These are phyloP conservation scores for Thalassiosira oceanica DNA, from an alignment of 352 stramenopile species.

Conservation along the genomic window DNA sequence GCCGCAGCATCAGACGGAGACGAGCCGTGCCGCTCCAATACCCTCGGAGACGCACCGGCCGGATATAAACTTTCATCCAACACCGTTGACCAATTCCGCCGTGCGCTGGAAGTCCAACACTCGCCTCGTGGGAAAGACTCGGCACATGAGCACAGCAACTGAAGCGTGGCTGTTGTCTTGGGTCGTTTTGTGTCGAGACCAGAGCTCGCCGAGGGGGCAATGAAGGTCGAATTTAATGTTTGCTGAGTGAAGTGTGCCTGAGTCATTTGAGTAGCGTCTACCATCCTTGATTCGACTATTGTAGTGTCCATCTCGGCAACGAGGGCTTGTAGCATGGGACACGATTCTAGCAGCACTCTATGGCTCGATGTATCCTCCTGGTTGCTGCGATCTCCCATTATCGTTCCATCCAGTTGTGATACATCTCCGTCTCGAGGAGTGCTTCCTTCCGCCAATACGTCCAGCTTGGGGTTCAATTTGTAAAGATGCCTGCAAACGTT, in stretches of 20 bases:
- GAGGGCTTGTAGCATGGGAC: constrained; percentile 44
- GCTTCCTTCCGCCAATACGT: constrained; percentile 3
- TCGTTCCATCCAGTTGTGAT: too few relatives aligned
- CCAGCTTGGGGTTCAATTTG: constrained; percentile 48
- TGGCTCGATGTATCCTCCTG: constrained; percentile 18
- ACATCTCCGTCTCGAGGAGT: too few relatives aligned
- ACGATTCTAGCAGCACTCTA: constrained; percentile 31
- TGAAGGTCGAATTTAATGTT: background rate
- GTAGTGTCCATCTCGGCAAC: constrained; percentile 8
- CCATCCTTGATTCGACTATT: background rate
- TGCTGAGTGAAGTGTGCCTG: constrained; percentile 1
- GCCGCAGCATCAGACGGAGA: constrained; percentile 50
- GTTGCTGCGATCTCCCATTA: too few relatives aligned
- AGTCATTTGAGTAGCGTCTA: too few relatives aligned
- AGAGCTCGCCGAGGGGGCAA: constrained; percentile 1
- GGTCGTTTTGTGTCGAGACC: constrained; percentile 12
- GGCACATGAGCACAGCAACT: constrained; percentile 56
- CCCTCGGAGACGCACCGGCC: constrained; percentile 11
- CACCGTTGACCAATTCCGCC: constrained; percentile 43
- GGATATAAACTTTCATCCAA: constrained; percentile 37
- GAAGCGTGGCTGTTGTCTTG: constrained; percentile 22
- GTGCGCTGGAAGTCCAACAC: constrained; percentile 66
- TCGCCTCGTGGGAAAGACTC: constrained; percentile 71
- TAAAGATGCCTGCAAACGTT: constrained; percentile 45
- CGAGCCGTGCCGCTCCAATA: constrained; percentile 44